A percentile compares a stretch with the other conserved stretches of the same genome.
These are phyloP conservation scores for Caryopteris hybrid DNA, from an alignment of 305 asterid genomes.

Conservation along the genomic window DNA sequence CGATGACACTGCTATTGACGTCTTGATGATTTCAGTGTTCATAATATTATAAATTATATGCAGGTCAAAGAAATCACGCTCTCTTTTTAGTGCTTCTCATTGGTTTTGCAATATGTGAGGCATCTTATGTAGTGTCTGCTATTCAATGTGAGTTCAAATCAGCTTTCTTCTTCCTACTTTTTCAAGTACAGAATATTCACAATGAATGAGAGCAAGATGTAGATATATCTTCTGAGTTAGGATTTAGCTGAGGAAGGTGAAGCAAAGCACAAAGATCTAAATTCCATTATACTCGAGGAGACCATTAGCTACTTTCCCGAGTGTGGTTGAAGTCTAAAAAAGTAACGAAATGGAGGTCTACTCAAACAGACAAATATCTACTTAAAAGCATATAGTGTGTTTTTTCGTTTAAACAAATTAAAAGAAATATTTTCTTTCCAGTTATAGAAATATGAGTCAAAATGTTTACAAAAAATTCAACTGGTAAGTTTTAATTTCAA, in stretches of 20 bases:
- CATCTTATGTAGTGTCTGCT: conserved; percentile 35
- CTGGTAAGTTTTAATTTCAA: neutral
- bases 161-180: conserved; percentile 7
- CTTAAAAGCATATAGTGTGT: neutral
- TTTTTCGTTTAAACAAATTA: neutral
- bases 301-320: no score
- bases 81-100: conserved; percentile 34
- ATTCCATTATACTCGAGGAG: no score
- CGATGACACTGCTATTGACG: neutral
- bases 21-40: neutral
- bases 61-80: conserved; percentile 48
- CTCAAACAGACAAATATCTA: neutral
- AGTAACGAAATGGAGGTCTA: neutral
- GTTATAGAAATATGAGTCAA: neutral
- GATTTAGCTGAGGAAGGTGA: neutral
- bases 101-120: conserved; percentile 41
- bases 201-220: neutral
- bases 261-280: neutral
- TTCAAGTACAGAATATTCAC: neutral
- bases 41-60: conserved; percentile 7
- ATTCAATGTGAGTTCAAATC: conserved; percentile 38
- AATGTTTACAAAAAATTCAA: neutral
- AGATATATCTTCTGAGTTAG: neutral
- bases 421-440: neutral
- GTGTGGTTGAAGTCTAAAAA: neutral